A percentile compares a stretch with the other conserved stretches of the same genome.
Evolutionary conservation across 768 basidiomycete genomes (phyloP).

Genomic region (Erythrobasidium yunnanense): DNA sequence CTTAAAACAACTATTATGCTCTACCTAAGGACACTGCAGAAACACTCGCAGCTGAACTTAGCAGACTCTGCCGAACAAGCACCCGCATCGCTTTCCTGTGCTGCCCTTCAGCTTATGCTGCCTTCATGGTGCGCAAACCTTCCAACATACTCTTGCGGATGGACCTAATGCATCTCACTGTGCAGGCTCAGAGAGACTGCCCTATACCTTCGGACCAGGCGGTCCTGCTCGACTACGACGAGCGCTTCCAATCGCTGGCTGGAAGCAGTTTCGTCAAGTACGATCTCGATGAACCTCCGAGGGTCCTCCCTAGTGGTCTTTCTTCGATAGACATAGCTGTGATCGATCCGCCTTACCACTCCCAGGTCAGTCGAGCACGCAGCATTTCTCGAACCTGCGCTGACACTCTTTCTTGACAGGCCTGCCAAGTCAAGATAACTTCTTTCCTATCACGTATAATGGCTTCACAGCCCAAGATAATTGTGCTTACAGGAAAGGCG

Average conservation of each 20-base stretch:
- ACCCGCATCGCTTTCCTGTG: background rate
- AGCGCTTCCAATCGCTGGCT: background rate
- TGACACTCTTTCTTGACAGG: background rate
- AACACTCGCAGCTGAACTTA: background rate
- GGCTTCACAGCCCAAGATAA: background rate
- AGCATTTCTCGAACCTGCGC: background rate
- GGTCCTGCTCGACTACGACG: background rate
- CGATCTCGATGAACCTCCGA: background rate
- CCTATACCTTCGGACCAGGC: background rate
- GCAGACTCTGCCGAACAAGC: background rate
- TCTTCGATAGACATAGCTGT: background rate
- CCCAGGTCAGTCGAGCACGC: background rate
- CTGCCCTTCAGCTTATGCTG: background rate
- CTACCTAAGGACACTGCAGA: background rate
- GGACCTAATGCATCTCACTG: background rate
- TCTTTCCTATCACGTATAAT: background rate
- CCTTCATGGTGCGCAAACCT: background rate
- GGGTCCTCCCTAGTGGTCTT: too few species aligned
- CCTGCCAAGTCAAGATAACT: background rate
- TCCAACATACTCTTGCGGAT: background rate
- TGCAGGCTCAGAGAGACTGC: background rate
- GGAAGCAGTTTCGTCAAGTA: background rate
- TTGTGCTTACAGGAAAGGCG: background rate
- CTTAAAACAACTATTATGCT: too few species aligned
- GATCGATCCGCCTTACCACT: background rate